Evolutionary conservation across 805 yeast genomes (phyloP).

Genomic region (Ogataea neopini): DNA sequence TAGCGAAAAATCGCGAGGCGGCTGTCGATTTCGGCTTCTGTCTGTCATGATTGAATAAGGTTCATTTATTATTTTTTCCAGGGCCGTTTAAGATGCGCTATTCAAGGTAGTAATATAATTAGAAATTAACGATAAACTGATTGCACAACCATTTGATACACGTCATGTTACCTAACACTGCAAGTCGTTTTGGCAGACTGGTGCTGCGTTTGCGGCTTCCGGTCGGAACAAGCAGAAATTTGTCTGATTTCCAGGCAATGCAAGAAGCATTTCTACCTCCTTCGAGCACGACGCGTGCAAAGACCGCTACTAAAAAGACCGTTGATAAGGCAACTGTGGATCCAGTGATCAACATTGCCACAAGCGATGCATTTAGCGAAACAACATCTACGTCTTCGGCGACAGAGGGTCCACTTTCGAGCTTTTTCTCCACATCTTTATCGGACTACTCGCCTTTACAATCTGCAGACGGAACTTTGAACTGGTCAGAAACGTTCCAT

Average conservation of each 20-base stretch:
- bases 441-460: constrained; percentile 26
- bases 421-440: constrained; percentile 24
- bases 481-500: constrained; percentile 87
- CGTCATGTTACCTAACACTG: not conserved
- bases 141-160: not conserved
- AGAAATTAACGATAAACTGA: too few species aligned
- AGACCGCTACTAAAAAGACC: not conserved
- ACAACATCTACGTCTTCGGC: constrained; percentile 2
- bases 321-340: constrained; percentile 11
- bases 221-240: not conserved
- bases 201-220: not conserved
- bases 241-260: constrained; percentile 11
- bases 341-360: constrained; percentile 27
- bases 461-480: constrained; percentile 34
- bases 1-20: constrained; percentile 3
- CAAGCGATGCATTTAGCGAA: not conserved
- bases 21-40: not conserved
- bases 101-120: too few species aligned
- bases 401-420: constrained; percentile 18
- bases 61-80: too few species aligned
- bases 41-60: not conserved
- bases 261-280: constrained; percentile 9
- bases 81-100: too few species aligned
- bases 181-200: not conserved
- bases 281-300: constrained; percentile 2